Conservation (phyloP, 176 grass and related monocot species). For the Lolium rigidum region DNA sequence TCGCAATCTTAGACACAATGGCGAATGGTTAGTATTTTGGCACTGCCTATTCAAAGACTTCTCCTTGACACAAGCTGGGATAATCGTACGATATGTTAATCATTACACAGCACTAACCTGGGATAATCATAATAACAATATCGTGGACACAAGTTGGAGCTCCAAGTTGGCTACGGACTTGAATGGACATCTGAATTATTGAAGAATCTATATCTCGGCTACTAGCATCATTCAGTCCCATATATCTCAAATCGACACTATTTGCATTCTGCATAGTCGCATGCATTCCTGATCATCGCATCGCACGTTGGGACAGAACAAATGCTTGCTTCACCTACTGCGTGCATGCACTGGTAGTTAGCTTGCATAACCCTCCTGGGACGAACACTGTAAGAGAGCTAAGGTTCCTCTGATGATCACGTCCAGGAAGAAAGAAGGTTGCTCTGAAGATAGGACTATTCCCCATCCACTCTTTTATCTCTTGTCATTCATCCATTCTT, state of each 20-base stretch:
- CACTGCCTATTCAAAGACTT: no score
- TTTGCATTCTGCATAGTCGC: background rate
- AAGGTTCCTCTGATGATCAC: no score
- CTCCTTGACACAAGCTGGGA: no score
- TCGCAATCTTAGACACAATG: background rate
- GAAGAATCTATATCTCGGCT: background rate
- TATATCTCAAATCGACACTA: no score
- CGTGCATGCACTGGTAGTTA: background rate
- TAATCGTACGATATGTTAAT: no score
- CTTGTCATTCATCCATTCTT: no score
- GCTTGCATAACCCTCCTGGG: background rate
- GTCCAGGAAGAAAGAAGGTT: no score
- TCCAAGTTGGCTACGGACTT: background rate
- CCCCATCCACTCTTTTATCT: no score
- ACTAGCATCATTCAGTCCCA: background rate
- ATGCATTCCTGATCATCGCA: background rate
- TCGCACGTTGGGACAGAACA: background rate
- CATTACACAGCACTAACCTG: no score
- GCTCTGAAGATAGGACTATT: no score
- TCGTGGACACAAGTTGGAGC: background rate
- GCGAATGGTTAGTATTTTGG: background rate
- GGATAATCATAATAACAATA: no score
- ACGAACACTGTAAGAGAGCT: background rate
- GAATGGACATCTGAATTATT: background rate
- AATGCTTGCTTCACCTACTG: background rate